Evolutionary conservation across 2,329 filamentous ascomycete species (phyloP).

Genomic region (Xenosphaeropsis pyriputrescens): DNA sequence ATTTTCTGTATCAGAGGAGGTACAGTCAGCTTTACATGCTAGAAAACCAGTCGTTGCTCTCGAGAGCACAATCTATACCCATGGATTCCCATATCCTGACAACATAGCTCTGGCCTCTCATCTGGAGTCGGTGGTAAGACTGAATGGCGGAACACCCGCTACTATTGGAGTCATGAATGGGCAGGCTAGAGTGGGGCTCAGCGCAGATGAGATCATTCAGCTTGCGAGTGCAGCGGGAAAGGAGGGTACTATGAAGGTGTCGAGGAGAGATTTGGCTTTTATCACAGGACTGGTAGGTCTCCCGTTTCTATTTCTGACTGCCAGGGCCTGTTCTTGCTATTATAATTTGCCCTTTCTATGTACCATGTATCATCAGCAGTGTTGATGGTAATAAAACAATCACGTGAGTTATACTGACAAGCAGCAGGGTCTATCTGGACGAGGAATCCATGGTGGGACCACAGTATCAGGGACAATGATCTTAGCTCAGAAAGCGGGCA

Average conservation of each 20-base stretch:
- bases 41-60: constrained; percentile 79
- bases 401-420: not conserved
- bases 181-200: constrained; percentile 66
- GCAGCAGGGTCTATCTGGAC: constrained; percentile 44
- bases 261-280: constrained; percentile 73
- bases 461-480: constrained; percentile 91
- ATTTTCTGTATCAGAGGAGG: constrained; percentile 33
- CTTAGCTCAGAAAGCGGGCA: constrained; percentile 72
- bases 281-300: constrained; percentile 57
- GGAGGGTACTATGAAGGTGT: constrained; percentile 64
- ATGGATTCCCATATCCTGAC: constrained; percentile 66
- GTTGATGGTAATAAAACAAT: not conserved
- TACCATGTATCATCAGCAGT: too few relatives aligned
- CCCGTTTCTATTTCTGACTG: not conserved
- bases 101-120: constrained; percentile 60
- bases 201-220: constrained; percentile 53
- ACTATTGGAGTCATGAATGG: constrained; percentile 83
- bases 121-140: constrained; percentile 69
- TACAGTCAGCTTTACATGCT: constrained; percentile 58
- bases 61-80: constrained; percentile 94
- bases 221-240: constrained; percentile 53
- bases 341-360: too few relatives aligned
- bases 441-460: constrained; percentile 70
- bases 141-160: constrained; percentile 71
- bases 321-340: too few relatives aligned